Evolutionary conservation across 2,329 filamentous ascomycete species (phyloP).

Genomic region (Neoascochyta sp.): DNA sequence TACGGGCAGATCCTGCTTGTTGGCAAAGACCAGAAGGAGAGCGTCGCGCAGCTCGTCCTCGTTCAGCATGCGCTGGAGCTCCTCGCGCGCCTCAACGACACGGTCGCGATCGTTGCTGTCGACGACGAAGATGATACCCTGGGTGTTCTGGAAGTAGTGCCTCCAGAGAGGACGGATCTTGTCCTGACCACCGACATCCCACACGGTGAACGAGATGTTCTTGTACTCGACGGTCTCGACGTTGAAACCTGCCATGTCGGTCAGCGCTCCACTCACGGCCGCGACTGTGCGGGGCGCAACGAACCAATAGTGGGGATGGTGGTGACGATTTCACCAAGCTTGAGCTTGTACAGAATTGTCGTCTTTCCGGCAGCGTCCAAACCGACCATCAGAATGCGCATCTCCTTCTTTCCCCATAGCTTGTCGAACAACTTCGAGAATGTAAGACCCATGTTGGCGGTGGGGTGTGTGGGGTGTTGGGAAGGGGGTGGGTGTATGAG

Average conservation of each 20-base stretch:
- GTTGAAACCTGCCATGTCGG: conserved; percentile 67
- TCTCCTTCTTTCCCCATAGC: conserved; percentile 98
- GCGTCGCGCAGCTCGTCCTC: conserved; percentile 98
- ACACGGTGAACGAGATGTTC: conserved; percentile 99
- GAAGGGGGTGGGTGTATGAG: conserved; percentile 15
- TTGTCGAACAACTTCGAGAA: conserved; percentile 96
- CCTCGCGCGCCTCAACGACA: conserved; percentile 88
- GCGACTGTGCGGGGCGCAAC: conserved; percentile 18
- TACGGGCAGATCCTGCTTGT: conserved; percentile 93
- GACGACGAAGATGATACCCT: conserved; percentile 97
- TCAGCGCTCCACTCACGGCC: conserved; percentile 20
- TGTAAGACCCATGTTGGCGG: conserved; percentile 83
- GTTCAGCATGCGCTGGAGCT: conserved; percentile 95
- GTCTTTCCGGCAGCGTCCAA: conserved; percentile 98
- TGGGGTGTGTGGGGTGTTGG: conserved; percentile 30
- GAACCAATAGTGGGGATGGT: conserved; percentile 90
- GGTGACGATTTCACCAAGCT: conserved; percentile 95
- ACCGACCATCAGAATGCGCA: conserved; percentile 97
- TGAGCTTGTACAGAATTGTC: conserved; percentile 95
- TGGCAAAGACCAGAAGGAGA: conserved; percentile 90
- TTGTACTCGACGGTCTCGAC: conserved; percentile 98
- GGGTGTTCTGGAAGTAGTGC: conserved; percentile 94
- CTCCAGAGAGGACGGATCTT: conserved; percentile 97
- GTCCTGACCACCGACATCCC: conserved; percentile 98
- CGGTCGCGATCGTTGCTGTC: conserved; percentile 89